Evolutionary conservation across 805 yeast species (phyloP).

Genomic region (Barnettozyma vustinii): DNA sequence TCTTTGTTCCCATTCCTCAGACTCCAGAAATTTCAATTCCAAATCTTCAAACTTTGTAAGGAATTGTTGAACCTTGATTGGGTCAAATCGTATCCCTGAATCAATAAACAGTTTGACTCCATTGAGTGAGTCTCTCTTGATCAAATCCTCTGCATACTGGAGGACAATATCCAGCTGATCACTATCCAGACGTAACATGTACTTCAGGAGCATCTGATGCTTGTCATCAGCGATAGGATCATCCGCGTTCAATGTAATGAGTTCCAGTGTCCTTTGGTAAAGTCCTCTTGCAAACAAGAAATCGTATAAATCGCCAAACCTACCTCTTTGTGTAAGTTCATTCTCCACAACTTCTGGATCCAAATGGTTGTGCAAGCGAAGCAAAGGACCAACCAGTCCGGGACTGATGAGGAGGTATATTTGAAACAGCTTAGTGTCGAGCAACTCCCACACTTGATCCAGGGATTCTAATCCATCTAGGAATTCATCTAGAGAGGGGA

Average conservation of each 20-base stretch:
- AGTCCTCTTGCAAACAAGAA: conserved; percentile 60
- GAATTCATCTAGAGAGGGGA: conserved; percentile 4
- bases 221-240: conserved; percentile 6
- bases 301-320: conserved; percentile 67
- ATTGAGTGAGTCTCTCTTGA: conserved; percentile 26
- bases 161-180: conserved; percentile 50
- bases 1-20: conserved; percentile 26
- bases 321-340: conserved; percentile 41
- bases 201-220: conserved; percentile 33
- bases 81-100: conserved; percentile 39
- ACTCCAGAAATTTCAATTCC: conserved; percentile 47
- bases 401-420: conserved; percentile 68
- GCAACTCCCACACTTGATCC: conserved; percentile 37
- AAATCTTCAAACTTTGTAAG: conserved; percentile 31
- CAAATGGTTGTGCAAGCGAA: conserved; percentile 73
- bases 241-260: conserved; percentile 39
- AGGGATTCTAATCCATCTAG: conserved; percentile 18
- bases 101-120: conserved; percentile 56
- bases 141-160: conserved; percentile 35
- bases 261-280: conserved; percentile 62
- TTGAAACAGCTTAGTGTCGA: conserved; percentile 76
- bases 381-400: conserved; percentile 73
- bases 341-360: conserved; percentile 55
- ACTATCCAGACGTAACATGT: conserved; percentile 50
- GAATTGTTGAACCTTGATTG: conserved; percentile 50